Evolutionary conservation across 495 filamentous ascomycete genomes (phyloP).

Genomic region (Xylaria palmicola): DNA sequence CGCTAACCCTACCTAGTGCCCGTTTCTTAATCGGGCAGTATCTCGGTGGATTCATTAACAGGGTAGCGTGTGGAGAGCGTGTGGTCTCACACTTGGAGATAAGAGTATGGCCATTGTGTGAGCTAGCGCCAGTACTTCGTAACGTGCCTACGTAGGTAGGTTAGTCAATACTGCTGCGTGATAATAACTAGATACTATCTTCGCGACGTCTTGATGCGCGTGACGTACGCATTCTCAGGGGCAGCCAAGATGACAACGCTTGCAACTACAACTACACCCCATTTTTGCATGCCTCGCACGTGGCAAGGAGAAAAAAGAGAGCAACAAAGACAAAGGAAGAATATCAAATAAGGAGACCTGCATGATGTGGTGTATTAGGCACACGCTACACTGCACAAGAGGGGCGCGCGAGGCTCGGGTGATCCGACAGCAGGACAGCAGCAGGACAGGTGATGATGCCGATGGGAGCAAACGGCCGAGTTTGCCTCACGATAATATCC

Average conservation of each 20-base stretch:
- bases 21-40: slow-evolving; percentile 3
- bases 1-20: not conserved
- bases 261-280: not conserved
- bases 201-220: too few relatives aligned
- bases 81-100: not conserved
- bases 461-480: not conserved
- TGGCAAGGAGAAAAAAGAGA: not conserved
- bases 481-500: not conserved
- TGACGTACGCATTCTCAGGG: not conserved
- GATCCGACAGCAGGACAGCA: not conserved
- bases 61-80: slow-evolving; percentile 9
- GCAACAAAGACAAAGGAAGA: not conserved
- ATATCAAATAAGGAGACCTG: not conserved
- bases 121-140: not conserved
- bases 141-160: not conserved
- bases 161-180: not conserved
- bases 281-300: slow-evolving; percentile 5
- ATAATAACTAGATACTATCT: slow-evolving; percentile 6
- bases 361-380: not conserved
- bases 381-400: not conserved
- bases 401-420: not conserved
- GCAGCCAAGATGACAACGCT: not conserved
- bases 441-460: not conserved
- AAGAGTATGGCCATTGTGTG: slow-evolving; percentile 3
- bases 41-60: not conserved